Percentiles rank a stretch among this genome's conserved stretches.
Evolutionary conservation across 2,329 filamentous ascomycete genomes (phyloP).

Genomic region (Fusarium sp.): DNA sequence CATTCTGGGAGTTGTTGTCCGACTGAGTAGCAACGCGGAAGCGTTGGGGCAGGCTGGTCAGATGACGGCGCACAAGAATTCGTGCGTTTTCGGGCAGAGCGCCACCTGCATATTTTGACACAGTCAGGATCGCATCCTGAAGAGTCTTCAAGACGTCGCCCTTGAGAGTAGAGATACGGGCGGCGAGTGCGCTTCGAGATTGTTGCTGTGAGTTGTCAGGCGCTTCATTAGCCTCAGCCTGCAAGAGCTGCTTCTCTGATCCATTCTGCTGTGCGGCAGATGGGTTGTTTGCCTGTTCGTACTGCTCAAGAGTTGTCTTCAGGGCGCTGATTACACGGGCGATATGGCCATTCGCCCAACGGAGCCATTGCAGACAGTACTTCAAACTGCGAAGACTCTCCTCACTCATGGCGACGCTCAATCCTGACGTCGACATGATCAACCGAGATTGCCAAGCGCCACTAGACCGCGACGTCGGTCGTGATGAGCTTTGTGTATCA

Average conservation of each 20-base stretch:
- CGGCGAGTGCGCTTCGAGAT: slow-evolving; percentile 60
- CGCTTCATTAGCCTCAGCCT: slow-evolving; percentile 8
- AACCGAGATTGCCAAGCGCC: slow-evolving; percentile 82
- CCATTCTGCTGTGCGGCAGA: slow-evolving; percentile 14
- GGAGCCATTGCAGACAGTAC: slow-evolving; percentile 84
- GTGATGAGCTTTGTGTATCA: slow-evolving; percentile 47
- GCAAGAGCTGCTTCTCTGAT: slow-evolving; percentile 15
- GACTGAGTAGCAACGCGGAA: slow-evolving; percentile 78
- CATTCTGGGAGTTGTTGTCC: slow-evolving; percentile 40
- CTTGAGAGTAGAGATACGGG: slow-evolving; percentile 75
- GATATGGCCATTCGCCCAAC: slow-evolving; percentile 85
- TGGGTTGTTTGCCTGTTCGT: slow-evolving; percentile 67
- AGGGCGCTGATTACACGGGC: slow-evolving; percentile 80
- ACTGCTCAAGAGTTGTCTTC: slow-evolving; percentile 82
- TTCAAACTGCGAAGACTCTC: slow-evolving; percentile 86
- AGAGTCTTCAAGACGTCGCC: slow-evolving; percentile 82
- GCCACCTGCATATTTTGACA: slow-evolving; percentile 91
- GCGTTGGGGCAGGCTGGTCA: slow-evolving; percentile 85
- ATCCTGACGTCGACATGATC: slow-evolving; percentile 89
- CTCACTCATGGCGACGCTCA: slow-evolving; percentile 92
- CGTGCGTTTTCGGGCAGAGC: slow-evolving; percentile 90
- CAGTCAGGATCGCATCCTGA: slow-evolving; percentile 83
- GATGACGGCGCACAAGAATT: slow-evolving; percentile 83
- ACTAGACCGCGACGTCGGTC: slow-evolving; percentile 46
- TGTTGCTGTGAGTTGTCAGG: slow-evolving; percentile 38